Base-by-base conservation (phyloP, 2,329 filamentous ascomycete species). In the Amauroascus niger region DNA sequence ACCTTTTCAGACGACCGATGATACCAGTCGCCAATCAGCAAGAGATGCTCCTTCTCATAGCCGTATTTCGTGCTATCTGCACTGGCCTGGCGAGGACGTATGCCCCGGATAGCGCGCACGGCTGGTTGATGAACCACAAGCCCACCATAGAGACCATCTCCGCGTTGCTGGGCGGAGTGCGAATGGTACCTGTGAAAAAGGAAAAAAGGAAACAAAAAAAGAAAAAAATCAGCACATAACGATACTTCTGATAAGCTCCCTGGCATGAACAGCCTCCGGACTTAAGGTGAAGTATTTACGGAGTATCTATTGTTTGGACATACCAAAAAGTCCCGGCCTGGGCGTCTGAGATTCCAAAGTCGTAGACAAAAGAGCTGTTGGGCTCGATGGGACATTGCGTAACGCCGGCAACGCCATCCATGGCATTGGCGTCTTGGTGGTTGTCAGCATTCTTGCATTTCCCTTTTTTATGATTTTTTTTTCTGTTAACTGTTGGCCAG, bases 301-400 rank as follows among this genome's bases (percentile, higher is more conserved):
- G n/a, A n/a, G n/a, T n/a, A n/a, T n/a, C n/a, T n/a, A n/a, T n/a
- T n/a, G n/a, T n/a, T n/a, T n/a, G n/a, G n/a, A n/a, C n/a, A n/a
- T 65, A 77, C 75, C 75, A 77, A 55, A 73, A 76, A 1, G 73
- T 75, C 4, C 72, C 72, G 50, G 65, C 67, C 57, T 74, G 70
- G 33, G 67, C 58, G 7, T 57, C 43, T 1, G 68, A 62, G 32
- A 71, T 67, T 6, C 66, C 70, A 61, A 76, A 63, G 28, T 70
- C 64, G 55, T 74, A 74, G 40, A 65, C 62, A 56, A 72, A 73
- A n/a, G 60, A 61, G 7, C 71, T 69, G 3, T 84, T 85, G 0
- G 84, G 78, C 0, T 75, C 73, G 55, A 88, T 83, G 1, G 76
- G 66, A 60, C 86, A 88, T 65, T 88, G 86, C 0, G 82, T 79